Evolutionary conservation across 768 basidiomycete genomes (phyloP).

Genomic region (Omphalotus guepiniiformis): DNA sequence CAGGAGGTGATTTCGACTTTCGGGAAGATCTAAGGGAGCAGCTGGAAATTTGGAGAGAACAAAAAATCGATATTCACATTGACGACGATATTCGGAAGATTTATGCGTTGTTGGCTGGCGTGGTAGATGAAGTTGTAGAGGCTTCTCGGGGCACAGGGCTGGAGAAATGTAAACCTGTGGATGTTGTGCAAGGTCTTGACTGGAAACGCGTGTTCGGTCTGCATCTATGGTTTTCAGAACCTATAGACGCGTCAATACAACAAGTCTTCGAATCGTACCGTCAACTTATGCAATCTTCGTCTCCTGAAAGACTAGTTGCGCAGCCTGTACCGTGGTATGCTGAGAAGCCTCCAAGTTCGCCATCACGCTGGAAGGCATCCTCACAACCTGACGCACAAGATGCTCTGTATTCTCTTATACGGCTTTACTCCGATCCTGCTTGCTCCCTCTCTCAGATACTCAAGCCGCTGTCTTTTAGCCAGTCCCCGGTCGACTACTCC

Average conservation of each 20-base stretch:
- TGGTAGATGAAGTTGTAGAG: conserved; percentile 53
- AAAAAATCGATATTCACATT: conserved; percentile 68
- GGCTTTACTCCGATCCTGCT: conserved; percentile 68
- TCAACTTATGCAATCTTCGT: conserved; percentile 30
- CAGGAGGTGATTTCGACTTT: conserved; percentile 73
- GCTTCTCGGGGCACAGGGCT: conserved; percentile 49
- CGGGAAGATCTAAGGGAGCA: conserved; percentile 71
- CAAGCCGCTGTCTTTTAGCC: conserved; percentile 66
- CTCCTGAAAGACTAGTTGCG: conserved; percentile 36
- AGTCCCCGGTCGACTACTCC: conserved; percentile 75
- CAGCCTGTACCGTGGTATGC: conserved; percentile 58
- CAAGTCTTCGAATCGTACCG: conserved; percentile 67
- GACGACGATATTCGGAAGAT: conserved; percentile 66
- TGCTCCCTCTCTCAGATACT: conserved; percentile 68
- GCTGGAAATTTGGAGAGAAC: conserved; percentile 76
- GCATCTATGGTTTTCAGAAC: conserved; percentile 82
- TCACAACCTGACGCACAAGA: conserved; percentile 49
- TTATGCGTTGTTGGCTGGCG: conserved; percentile 80
- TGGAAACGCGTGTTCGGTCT: conserved; percentile 95
- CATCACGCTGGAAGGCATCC: conserved; percentile 35
- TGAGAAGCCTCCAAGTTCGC: conserved; percentile 23
- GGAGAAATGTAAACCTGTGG: conserved; percentile 47
- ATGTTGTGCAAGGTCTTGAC: conserved; percentile 71
- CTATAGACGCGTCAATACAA: conserved; percentile 64
- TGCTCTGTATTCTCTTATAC: conserved; percentile 77